Conservation (phyloP, 768 basidiomycete genomes). For the Lentinula edodes region DNA sequence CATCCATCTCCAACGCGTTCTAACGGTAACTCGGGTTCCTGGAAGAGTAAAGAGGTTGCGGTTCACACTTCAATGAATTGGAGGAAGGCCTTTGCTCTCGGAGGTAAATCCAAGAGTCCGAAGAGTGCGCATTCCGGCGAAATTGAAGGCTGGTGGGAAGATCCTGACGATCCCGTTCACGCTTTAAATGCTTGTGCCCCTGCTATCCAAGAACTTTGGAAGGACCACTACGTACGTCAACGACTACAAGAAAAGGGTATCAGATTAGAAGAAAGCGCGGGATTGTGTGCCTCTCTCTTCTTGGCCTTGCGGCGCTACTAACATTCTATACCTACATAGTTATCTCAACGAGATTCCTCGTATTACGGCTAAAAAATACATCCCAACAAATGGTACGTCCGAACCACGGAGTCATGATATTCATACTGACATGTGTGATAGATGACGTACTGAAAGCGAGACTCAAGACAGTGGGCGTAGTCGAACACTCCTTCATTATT, state of each 20-base stretch:
- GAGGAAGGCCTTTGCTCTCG: slow-evolving; percentile 63
- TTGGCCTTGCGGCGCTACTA: slow-evolving; percentile 4
- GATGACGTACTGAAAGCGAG: slow-evolving; percentile 79
- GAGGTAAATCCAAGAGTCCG: slow-evolving; percentile 56
- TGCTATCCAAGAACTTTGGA: slow-evolving; percentile 73
- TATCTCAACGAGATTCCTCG: slow-evolving; percentile 78
- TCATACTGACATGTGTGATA: slow-evolving; percentile 19
- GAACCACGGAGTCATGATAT: slow-evolving; percentile 11
- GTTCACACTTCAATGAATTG: slow-evolving; percentile 61
- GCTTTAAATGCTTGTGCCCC: slow-evolving; percentile 55
- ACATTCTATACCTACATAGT: slow-evolving; percentile 29
- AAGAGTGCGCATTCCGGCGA: slow-evolving; percentile 68
- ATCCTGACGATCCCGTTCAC: slow-evolving; percentile 79
- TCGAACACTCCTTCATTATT: slow-evolving; percentile 74
- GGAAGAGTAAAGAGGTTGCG: slow-evolving; percentile 45
- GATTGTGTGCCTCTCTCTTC: slow-evolving; percentile 55
- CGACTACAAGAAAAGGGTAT: slow-evolving; percentile 60
- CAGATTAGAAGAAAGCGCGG: slow-evolving; percentile 76
- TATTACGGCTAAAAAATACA: slow-evolving; percentile 76
- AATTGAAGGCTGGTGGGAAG: slow-evolving; percentile 81
- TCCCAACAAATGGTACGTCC: slow-evolving; percentile 65
- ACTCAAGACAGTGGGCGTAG: slow-evolving; percentile 76
- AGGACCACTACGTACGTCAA: slow-evolving; percentile 59
- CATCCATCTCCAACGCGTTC: slow-evolving; percentile 10
- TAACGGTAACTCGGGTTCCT: slow-evolving; percentile 23